Evolutionary conservation across 805 yeast genomes (phyloP), one percentile per base, ranked within the genome.

Genomic region (Saturnispora ahearnii): DNA sequence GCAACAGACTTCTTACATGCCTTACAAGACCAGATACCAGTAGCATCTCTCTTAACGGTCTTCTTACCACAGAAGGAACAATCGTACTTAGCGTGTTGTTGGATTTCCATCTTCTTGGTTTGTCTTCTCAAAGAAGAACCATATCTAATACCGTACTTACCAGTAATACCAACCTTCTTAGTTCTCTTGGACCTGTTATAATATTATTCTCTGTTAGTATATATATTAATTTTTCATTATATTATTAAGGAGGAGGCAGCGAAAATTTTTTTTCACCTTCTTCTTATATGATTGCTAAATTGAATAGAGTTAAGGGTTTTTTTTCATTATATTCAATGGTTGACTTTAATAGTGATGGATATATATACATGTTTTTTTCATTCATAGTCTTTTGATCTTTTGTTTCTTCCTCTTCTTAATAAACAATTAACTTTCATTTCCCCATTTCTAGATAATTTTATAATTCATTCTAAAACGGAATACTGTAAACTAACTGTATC

Each of bases 141-240:
- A 82, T 93, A 93, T 84, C 99, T 90, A 80, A 93, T 97, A 88
- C 99, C 99, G 84, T 88, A 93, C 82, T 95, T 95, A 84, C 99
- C 99, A 76, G 99, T 93, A 83, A 93, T 93, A 78, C 99, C 99
- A 75, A 93, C 99, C 88, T 93, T 93, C 95, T 93, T 93, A 68
- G 99, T 93, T 87, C 99, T 91, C 81, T 95, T 93, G 78, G 99
- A 87, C 99, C 96, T 88, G 44, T 52, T 45, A 10, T 24, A 51
- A 40, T 5, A 11, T 26, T 26, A 15, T 3, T 7, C 7, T 7
- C n/a, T 44, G 51, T 48, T 48, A 48, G 51, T 48, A 48, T 24
- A 15, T 28, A 33, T 32, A 6, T 13, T 40, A 24, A 18, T 33
- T 21, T 24, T 38, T 33, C 26, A 15, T 5, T 24, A 18, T 9